Evolutionary conservation across 495 filamentous ascomycete genomes (phyloP).

Genomic region (Penicillium malachiteum): DNA sequence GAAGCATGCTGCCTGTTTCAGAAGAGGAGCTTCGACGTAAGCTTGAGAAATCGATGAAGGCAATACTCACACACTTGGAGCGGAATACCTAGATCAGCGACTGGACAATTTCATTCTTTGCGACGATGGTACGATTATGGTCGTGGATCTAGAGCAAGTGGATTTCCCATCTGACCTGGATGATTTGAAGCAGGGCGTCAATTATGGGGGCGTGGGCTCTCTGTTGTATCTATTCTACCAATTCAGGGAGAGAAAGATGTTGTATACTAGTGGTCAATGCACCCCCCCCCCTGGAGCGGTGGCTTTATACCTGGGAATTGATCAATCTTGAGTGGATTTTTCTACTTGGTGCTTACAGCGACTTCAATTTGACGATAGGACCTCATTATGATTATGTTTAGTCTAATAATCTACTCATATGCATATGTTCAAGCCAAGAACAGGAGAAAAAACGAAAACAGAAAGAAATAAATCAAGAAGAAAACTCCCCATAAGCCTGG

Average conservation of each 20-base stretch:
- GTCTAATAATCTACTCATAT: background rate
- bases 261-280: too few species aligned
- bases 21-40: background rate
- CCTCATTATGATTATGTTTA: constrained; percentile 2
- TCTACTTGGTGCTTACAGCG: too few species aligned
- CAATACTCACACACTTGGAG: constrained; percentile 1
- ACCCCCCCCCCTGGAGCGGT: too few species aligned
- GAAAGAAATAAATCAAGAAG: constrained; percentile 7
- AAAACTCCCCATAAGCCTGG: constrained; percentile 39
- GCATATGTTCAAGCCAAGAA: constrained; percentile 5
- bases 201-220: constrained; percentile 14
- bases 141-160: constrained; percentile 16
- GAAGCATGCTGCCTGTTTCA: background rate
- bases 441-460: background rate
- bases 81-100: constrained; percentile 8
- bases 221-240: constrained; percentile 14
- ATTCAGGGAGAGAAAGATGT: constrained; percentile 9
- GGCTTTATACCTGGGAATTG: too few species aligned
- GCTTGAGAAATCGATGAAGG: constrained; percentile 1
- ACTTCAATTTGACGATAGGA: background rate
- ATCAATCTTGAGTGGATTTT: too few species aligned
- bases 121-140: constrained; percentile 9
- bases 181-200: constrained; percentile 8
- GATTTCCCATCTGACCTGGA: constrained; percentile 9
- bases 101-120: constrained; percentile 15